Percentiles rank a stretch among this genome's conserved stretches.
phyloP scores from a whole-genome alignment of 2,329 filamentous ascomycete genomes.

The Raffaelea arxii region DNA sequence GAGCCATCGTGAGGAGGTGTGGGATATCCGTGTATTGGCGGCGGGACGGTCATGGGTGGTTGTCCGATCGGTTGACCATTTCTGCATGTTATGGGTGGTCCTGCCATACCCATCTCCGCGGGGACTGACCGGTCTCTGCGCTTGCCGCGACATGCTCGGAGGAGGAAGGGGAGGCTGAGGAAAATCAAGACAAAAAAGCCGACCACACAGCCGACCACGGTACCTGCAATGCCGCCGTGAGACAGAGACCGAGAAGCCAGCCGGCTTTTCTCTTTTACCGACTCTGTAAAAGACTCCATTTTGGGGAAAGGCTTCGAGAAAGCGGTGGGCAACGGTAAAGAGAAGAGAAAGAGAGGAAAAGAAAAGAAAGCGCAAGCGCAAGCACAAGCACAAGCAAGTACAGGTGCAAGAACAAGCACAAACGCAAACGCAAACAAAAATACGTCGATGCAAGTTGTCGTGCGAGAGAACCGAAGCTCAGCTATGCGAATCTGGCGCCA shows the following conservation, averaged over 20 bases:
- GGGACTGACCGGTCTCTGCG: conserved; percentile 8
- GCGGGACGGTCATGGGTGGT: too few species aligned
- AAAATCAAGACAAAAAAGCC: conserved; percentile 20
- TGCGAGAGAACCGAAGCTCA: too few species aligned
- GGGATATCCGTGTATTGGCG: too few species aligned
- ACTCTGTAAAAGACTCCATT: too few species aligned
- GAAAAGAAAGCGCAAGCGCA: not conserved
- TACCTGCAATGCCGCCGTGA: conserved; percentile 23
- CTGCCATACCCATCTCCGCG: conserved; percentile 21
- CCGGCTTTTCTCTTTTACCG: too few species aligned
- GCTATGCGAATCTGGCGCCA: too few species aligned
- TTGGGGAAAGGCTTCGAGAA: too few species aligned
- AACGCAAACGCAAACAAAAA: not conserved
- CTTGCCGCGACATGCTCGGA: conserved; percentile 19
- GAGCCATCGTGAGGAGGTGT: too few species aligned
- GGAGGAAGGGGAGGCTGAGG: conserved; percentile 21
- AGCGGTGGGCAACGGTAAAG: too few species aligned
- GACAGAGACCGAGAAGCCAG: conserved; percentile 17
- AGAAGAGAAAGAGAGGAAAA: not conserved
- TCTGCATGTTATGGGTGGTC: too few species aligned
- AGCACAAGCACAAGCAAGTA: not conserved
- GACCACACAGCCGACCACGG: conserved; percentile 21
- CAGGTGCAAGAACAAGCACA: not conserved
- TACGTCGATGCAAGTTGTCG: not conserved
- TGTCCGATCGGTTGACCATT: too few species aligned